A percentile compares a stretch with the other conserved stretches of the same genome.
Conservation (phyloP, 2,329 filamentous ascomycete species). For the Colletotrichum destructivum region DNA sequence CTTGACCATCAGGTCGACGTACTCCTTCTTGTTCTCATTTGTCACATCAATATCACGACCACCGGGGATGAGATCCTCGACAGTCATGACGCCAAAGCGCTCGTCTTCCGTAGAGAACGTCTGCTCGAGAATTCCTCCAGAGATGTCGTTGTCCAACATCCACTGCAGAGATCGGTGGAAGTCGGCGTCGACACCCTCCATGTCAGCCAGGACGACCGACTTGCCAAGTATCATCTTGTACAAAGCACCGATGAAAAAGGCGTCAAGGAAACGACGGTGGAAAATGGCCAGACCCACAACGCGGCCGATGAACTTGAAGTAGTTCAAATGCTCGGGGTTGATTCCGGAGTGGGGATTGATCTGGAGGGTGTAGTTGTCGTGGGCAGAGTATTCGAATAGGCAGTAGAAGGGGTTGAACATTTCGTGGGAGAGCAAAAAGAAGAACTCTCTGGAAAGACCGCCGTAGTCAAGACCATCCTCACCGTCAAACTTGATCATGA, state of each 20-base stretch:
- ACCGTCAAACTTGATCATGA: constrained; percentile 99
- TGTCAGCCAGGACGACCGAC: constrained; percentile 90
- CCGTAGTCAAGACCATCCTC: constrained; percentile 99
- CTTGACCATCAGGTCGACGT: constrained; percentile 98
- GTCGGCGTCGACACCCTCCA: constrained; percentile 99
- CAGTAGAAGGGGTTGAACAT: constrained; percentile 99
- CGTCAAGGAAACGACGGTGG: constrained; percentile 96
- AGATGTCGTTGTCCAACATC: constrained; percentile 98
- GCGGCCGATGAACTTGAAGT: constrained; percentile 99
- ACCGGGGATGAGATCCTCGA: constrained; percentile 92
- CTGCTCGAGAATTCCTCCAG: constrained; percentile 90
- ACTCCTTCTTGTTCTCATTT: constrained; percentile 99
- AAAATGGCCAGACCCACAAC: constrained; percentile 98
- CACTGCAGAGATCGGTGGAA: constrained; percentile 97
- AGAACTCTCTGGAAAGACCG: constrained; percentile 97
- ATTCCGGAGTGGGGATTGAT: constrained; percentile 99
- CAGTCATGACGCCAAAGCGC: constrained; percentile 93
- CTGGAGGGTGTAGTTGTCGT: constrained; percentile 99
- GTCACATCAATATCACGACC: constrained; percentile 95
- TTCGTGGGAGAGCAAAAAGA: constrained; percentile 98
- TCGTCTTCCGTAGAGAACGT: constrained; percentile 98
- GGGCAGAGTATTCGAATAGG: constrained; percentile 98
- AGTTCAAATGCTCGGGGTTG: constrained; percentile 98
- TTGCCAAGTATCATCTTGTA: constrained; percentile 99
- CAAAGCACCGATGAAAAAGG: constrained; percentile 98